Evolutionary conservation across 345 rosid species (phyloP).

Genomic region (Aurinia saxatilis): DNA sequence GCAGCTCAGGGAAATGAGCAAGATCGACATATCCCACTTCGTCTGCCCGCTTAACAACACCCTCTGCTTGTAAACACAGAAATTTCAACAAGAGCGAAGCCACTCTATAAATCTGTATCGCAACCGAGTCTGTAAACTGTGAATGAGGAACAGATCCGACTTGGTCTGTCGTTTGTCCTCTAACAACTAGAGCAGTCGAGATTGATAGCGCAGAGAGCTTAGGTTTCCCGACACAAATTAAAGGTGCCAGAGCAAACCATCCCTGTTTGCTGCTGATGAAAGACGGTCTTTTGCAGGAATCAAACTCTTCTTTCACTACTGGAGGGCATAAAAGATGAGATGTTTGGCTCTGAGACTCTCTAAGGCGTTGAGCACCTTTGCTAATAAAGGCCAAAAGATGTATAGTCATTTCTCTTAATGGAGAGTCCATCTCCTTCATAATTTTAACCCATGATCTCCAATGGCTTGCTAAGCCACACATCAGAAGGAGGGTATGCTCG

Average conservation of each 20-base stretch:
- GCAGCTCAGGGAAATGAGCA: constrained; percentile 87
- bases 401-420: constrained; percentile 66
- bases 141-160: constrained; percentile 41
- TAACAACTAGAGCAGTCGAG: constrained; percentile 40
- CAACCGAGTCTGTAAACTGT: constrained; percentile 67
- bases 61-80: constrained; percentile 78
- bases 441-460: constrained; percentile 69
- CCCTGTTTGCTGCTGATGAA: constrained; percentile 59
- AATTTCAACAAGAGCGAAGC: constrained; percentile 68
- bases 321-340: constrained; percentile 61
- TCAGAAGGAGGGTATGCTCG: constrained; percentile 73
- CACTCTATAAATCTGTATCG: constrained; percentile 70
- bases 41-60: constrained; percentile 77
- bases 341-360: constrained; percentile 45
- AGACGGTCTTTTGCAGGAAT: constrained; percentile 52
- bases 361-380: constrained; percentile 54
- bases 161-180: constrained; percentile 42
- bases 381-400: constrained; percentile 85
- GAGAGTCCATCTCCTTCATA: constrained; percentile 71
- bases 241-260: constrained; percentile 81
- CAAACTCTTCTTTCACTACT: constrained; percentile 52
- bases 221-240: constrained; percentile 42
- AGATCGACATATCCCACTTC: constrained; percentile 83
- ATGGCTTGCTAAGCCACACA: constrained; percentile 62
- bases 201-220: constrained; percentile 36